Evolutionary conservation across 495 filamentous ascomycete species (phyloP).

Genomic region (Antarctomyces pellizariae): DNA sequence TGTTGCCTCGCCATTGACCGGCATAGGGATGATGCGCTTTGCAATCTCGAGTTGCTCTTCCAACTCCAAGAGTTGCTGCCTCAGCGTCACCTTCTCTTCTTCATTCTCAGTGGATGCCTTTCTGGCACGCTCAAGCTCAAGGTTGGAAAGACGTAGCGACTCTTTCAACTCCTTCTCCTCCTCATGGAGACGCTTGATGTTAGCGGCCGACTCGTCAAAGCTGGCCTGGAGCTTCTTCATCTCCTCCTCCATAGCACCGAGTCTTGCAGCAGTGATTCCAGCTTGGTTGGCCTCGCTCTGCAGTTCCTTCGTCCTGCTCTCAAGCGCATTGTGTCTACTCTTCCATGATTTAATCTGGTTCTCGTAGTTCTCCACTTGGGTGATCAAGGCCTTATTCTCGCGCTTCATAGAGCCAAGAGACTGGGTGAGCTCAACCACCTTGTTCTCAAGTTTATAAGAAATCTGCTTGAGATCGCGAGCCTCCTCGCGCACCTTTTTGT

Average conservation of each 20-base stretch:
- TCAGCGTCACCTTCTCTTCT: conserved; percentile 58
- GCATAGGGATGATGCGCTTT: conserved; percentile 35
- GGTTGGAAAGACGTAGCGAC: conserved; percentile 44
- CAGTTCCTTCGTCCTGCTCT: conserved; percentile 74
- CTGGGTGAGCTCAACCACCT: conserved; percentile 95
- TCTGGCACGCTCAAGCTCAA: conserved; percentile 56
- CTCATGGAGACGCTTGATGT: conserved; percentile 80
- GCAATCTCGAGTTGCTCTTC: conserved; percentile 83
- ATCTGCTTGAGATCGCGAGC: conserved; percentile 96
- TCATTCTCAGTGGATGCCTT: conserved; percentile 46
- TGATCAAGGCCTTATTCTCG: conserved; percentile 72
- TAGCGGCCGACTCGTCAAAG: conserved; percentile 66
- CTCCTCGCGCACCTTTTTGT: conserved; percentile 82
- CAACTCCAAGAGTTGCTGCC: conserved; percentile 69
- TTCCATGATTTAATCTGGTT: conserved; percentile 88
- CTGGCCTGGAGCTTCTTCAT: conserved; percentile 76
- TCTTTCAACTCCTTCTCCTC: conserved; percentile 69
- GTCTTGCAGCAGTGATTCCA: conserved; percentile 73
- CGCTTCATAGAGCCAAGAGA: conserved; percentile 73
- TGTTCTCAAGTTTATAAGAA: conserved; percentile 97
- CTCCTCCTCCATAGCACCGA: conserved; percentile 77
- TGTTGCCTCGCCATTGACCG: conserved; percentile 41
- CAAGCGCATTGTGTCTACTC: conserved; percentile 72
- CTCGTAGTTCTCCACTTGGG: conserved; percentile 90
- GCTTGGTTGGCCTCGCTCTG: conserved; percentile 94